Evolutionary conservation across 495 filamentous ascomycete genomes (phyloP).

Genomic region (Apodospora peruviana): DNA sequence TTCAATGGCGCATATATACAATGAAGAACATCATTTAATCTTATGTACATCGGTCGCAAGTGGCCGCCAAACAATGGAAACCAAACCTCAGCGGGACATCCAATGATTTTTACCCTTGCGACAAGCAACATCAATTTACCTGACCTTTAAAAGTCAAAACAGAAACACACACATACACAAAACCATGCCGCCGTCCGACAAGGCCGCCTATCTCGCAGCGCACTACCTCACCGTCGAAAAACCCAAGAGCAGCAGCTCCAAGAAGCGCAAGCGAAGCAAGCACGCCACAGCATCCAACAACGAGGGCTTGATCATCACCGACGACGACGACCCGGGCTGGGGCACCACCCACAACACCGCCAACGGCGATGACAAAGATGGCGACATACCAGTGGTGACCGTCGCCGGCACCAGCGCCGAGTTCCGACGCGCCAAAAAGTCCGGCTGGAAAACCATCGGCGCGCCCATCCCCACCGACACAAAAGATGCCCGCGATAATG

Average conservation of each 20-base stretch:
- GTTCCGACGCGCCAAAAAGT: conserved; percentile 73
- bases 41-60: too few relatives aligned
- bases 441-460: conserved; percentile 69
- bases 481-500: conserved; percentile 25
- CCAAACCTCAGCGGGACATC: too few relatives aligned
- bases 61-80: too few relatives aligned
- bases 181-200: conserved; percentile 51
- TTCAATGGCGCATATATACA: too few relatives aligned
- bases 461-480: conserved; percentile 50
- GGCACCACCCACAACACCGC: conserved; percentile 34
- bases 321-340: conserved; percentile 80
- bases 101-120: too few relatives aligned
- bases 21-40: too few relatives aligned
- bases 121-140: too few relatives aligned
- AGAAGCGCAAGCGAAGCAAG: conserved; percentile 86
- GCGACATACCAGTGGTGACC: conserved; percentile 33
- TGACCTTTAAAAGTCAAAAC: too few relatives aligned
- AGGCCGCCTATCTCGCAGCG: conserved; percentile 86
- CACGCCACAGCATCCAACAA: conserved; percentile 44
- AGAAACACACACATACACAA: too few relatives aligned
- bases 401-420: conserved; percentile 56
- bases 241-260: conserved; percentile 42
- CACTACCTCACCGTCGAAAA: conserved; percentile 81
- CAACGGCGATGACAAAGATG: conserved; percentile 41
- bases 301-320: conserved; percentile 75